These are phyloP conservation scores for Lunularia cruciata DNA, from an alignment of 225 moss, liverwort and hornwort species.

Conservation along the genomic window DNA sequence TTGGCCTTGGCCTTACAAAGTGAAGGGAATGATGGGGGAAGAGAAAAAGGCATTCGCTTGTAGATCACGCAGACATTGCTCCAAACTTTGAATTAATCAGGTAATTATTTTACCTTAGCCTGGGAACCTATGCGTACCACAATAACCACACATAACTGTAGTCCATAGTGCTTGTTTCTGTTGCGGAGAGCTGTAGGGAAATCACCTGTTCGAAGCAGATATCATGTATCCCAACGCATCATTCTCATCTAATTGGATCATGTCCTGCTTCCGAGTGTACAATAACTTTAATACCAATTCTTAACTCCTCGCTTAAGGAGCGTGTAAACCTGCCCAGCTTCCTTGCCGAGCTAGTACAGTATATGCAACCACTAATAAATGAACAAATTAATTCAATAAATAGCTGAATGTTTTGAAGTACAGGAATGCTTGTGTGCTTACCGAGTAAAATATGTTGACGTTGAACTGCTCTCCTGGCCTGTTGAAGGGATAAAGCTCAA, in stretches of 20 bases:
- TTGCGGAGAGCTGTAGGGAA: background rate
- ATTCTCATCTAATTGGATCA: conserved; percentile 39
- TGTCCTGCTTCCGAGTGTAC: conserved; percentile 30
- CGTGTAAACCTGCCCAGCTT: background rate
- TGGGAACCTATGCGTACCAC: background rate
- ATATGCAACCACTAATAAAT: background rate
- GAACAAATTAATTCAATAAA: conserved; percentile 35
- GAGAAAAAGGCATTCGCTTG: background rate
- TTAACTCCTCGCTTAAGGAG: too few relatives aligned
- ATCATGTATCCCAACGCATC: conserved; percentile 29
- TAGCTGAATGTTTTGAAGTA: conserved; percentile 30
- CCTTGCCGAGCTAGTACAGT: background rate
- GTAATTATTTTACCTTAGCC: background rate
- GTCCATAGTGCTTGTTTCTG: background rate
- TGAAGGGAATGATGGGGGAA: background rate
- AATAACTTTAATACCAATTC: too few relatives aligned
- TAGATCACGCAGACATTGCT: too few relatives aligned
- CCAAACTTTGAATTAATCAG: background rate
- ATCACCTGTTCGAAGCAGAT: conserved; percentile 32
- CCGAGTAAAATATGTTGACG: conserved; percentile 74
- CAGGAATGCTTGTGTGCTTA: conserved; percentile 32
- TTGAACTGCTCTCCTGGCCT: conserved; percentile 77
- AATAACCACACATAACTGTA: background rate
- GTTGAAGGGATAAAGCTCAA: conserved; percentile 76
- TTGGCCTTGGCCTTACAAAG: background rate